Evolutionary conservation across 1,284 basidiomycete species (phyloP).

Genomic region (Boletellus deceptivus): DNA sequence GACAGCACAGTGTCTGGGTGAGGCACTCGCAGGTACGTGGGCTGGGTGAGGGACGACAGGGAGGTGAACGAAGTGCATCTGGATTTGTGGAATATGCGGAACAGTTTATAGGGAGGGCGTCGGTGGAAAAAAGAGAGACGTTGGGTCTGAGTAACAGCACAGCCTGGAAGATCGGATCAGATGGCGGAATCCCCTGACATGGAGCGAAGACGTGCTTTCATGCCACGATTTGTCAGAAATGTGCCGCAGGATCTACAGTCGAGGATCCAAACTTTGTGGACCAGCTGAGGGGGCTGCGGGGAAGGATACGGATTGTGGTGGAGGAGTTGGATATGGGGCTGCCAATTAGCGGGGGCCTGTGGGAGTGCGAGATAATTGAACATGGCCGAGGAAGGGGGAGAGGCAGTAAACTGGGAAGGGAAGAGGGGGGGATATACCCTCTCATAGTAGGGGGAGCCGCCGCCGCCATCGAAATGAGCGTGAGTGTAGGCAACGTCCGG

Average conservation of each 20-base stretch:
- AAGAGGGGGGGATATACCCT: constrained; percentile 17
- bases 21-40: constrained; percentile 66
- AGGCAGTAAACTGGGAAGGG: constrained; percentile 9
- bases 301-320: constrained; percentile 43
- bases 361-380: constrained; percentile 24
- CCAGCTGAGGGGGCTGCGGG: constrained; percentile 40
- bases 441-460: constrained; percentile 16
- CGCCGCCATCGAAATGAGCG: constrained; percentile 33
- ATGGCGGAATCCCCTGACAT: constrained; percentile 1
- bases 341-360: constrained; percentile 24
- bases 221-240: constrained; percentile 81
- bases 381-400: constrained; percentile 19
- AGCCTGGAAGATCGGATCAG: constrained; percentile 48
- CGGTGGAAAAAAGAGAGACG: constrained; percentile 81
- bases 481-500: constrained; percentile 25
- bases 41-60: constrained; percentile 32
- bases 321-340: constrained; percentile 23
- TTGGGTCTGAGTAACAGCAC: constrained; percentile 80
- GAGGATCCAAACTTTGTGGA: constrained; percentile 77
- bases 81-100: constrained; percentile 53
- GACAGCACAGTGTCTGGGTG: constrained; percentile 77
- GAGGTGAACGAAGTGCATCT: constrained; percentile 39
- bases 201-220: constrained; percentile 58
- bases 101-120: constrained; percentile 77
- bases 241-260: constrained; percentile 73